Evolutionary conservation across 228 moss, liverwort and hornwort genomes (phyloP).

Genomic region (Sphagnum fallax): DNA sequence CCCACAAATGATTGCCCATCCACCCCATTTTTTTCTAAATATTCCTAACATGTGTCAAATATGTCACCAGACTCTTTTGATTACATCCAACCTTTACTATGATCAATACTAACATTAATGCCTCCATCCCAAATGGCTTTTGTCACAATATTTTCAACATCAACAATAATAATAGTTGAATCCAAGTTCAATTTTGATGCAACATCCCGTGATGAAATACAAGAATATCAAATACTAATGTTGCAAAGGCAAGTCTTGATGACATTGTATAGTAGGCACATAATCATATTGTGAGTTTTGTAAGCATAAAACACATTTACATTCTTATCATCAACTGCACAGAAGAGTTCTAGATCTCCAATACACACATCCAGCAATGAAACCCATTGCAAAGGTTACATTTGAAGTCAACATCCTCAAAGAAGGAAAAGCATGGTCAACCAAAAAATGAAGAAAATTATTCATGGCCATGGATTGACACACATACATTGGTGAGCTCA

Average conservation of each 20-base stretch:
- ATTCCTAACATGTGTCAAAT: conserved; percentile 52
- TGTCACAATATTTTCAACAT: conserved; percentile 81
- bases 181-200: conserved; percentile 70
- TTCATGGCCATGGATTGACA: conserved; percentile 2
- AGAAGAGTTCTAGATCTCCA: conserved; percentile 73
- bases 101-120: conserved; percentile 74
- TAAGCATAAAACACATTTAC: conserved; percentile 49
- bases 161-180: conserved; percentile 69
- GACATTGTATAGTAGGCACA: conserved; percentile 72
- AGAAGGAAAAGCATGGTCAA: not conserved
- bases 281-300: conserved; percentile 80
- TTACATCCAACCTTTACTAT: conserved; percentile 82
- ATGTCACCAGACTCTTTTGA: conserved; percentile 91
- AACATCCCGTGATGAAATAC: conserved; percentile 70
- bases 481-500: conserved; percentile 71
- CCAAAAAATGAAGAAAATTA: not conserved
- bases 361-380: conserved; percentile 61
- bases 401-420: no score
- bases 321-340: conserved; percentile 61
- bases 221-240: conserved; percentile 79
- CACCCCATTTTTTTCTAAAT: not conserved
- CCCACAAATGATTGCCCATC: no score
- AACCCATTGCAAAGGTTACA: no score
- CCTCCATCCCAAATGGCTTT: conserved; percentile 88
- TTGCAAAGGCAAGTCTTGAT: conserved; percentile 71